A percentile compares a stretch with the other conserved stretches of the same genome.
Conservation (phyloP, 495 filamentous ascomycete genomes). For the Xylaria intraflava region DNA sequence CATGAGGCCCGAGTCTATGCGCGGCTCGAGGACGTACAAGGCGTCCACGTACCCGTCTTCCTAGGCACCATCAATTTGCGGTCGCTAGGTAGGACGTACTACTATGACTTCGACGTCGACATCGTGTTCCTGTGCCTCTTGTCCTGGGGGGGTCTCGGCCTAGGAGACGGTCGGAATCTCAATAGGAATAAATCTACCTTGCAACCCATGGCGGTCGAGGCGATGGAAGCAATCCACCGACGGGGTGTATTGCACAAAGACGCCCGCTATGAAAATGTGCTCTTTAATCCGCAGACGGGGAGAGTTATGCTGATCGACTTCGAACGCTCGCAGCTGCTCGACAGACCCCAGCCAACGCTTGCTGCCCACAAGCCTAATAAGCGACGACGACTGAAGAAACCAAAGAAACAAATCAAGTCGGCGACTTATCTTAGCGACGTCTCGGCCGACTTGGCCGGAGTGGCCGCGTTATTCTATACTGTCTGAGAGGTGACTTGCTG, state of each 20-base stretch:
- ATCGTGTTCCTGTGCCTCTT: neutral
- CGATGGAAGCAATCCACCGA: neutral
- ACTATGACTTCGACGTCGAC: conserved; percentile 6
- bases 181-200: neutral
- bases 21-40: conserved; percentile 1
- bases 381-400: neutral
- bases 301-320: conserved; percentile 31
- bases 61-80: neutral
- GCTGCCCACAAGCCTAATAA: neutral
- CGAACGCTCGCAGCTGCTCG: conserved; percentile 16
- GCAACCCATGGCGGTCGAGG: neutral
- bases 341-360: neutral
- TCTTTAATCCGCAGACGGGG: conserved; percentile 28
- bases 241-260: conserved; percentile 5
- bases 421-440: neutral
- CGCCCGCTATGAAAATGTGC: conserved; percentile 21
- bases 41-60: conserved; percentile 6
- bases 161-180: neutral
- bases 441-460: neutral
- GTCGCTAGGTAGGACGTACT: conserved; percentile 4
- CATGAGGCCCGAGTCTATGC: conserved; percentile 1
- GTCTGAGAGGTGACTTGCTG: neutral
- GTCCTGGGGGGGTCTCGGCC: neutral
- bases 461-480: neutral
- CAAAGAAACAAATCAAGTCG: neutral